Evolutionary conservation across 805 yeast genomes (phyloP), one percentile per base, ranked within the genome.

Genomic region (Yueomyces sp.): DNA sequence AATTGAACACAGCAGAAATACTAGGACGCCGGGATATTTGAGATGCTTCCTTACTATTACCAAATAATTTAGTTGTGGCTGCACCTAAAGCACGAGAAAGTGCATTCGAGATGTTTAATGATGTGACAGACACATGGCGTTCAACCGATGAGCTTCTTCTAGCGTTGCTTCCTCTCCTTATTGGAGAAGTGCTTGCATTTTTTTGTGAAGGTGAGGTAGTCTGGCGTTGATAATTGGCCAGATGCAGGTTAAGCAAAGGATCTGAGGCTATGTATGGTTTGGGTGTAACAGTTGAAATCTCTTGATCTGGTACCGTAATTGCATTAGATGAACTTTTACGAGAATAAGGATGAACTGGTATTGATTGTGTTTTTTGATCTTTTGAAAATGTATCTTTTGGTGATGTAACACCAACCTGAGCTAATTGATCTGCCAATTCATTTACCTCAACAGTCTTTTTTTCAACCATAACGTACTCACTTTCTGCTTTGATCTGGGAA

Each of bases 401-500:
- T 9, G 12, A 9, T 6, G 6, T 30, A 6, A 9, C 9, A 4
- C 52, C 53, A 11, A 52, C 42, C 39, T 53, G 52, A 3, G 85
- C 88, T 42, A 90, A 66, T 59, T 88, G 96, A 61, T 90, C 97
- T 3, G 98, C 98, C 45, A 92, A 69, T 2, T 95, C 90, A 65
- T 90, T 90, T 6, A 90, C 94, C 58, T 92, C 97, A 3, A 90
- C 96, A 0, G 92, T 85, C 41, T 94, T 74, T 60, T 90, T 92
- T 60, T 90, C 97, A 30, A 90, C 88, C 37, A 90, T 94, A 33
- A 90, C 97, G 53, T 90, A 90, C 55, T 87, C 96, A 50, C 77
- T 79, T 52, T 86, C 95, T 45, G 79, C 65, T 28, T 73, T 69
- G 27, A 72, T 55, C 43, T 78, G 83, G 27, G 67, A 70, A 63